A percentile compares a stretch with the other conserved stretches of the same genome.
phyloP scores from a whole-genome alignment of 768 basidiomycete species.

The Daedalea quercina region DNA sequence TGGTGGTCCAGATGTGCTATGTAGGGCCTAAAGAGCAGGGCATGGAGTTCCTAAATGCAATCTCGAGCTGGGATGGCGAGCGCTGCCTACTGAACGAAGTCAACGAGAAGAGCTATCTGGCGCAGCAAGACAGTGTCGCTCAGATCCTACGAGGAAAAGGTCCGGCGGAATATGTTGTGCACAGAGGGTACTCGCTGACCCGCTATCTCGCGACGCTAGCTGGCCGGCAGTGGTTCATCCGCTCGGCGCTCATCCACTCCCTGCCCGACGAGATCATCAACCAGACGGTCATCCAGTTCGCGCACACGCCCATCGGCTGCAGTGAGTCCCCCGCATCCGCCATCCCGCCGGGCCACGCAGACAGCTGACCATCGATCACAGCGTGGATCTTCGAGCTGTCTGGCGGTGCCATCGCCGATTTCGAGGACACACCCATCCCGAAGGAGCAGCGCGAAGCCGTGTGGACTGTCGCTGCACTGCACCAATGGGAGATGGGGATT shows the following conservation, averaged over 20 bases:
- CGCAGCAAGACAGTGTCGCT: conserved; percentile 88
- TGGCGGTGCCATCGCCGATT: conserved; percentile 72
- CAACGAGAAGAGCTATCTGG: conserved; percentile 80
- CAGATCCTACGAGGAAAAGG: conserved; percentile 84
- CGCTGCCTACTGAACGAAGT: conserved; percentile 84
- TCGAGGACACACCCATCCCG: conserved; percentile 68
- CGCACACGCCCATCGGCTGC: conserved; percentile 83
- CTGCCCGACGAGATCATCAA: conserved; percentile 85
- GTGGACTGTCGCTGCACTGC: conserved; percentile 84
- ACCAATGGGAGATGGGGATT: conserved; percentile 86
- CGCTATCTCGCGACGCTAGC: conserved; percentile 41
- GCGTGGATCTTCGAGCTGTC: conserved; percentile 93
- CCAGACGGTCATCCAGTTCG: conserved; percentile 75
- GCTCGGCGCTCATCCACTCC: conserved; percentile 75
- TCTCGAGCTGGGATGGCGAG: conserved; percentile 87
- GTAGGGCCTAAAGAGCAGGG: conserved; percentile 69
- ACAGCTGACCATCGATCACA: conserved; percentile 20
- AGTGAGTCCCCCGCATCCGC: conserved; percentile 55
- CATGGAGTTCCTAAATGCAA: conserved; percentile 73
- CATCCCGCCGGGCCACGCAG: background rate
- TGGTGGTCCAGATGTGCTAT: conserved; percentile 91
- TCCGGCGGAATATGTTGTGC: too few species aligned
- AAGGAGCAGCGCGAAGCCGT: conserved; percentile 71
- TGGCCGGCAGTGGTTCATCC: conserved; percentile 87
- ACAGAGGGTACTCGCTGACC: too few species aligned